Conservation (phyloP, 148 eudicot species). For the Amaranthus cruentus region DNA sequence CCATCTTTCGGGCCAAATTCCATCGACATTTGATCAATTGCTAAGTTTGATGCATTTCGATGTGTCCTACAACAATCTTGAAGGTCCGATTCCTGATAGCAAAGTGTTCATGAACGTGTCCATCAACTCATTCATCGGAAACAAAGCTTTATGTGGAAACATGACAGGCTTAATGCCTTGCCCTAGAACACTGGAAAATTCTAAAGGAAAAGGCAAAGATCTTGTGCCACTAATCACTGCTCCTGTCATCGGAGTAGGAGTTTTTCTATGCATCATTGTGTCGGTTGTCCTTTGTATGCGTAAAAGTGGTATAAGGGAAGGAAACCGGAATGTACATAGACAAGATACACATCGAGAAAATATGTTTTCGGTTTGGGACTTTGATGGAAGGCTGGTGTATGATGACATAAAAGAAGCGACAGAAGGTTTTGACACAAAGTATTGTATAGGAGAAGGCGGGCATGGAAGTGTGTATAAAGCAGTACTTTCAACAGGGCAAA, state of each 20-base stretch:
- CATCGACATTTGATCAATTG: constrained; percentile 32
- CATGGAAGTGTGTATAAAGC: constrained; percentile 46
- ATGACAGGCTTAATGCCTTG: constrained; percentile 30
- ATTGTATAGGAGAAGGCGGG: constrained; percentile 45
- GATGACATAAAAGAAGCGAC: constrained; percentile 39
- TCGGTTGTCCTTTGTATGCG: constrained; percentile 5
- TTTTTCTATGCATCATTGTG: constrained; percentile 17
- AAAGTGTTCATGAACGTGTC: constrained; percentile 33
- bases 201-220: background rate
- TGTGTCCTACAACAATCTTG: constrained; percentile 45
- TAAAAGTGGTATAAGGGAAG: background rate
- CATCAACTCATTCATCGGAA: constrained; percentile 23
- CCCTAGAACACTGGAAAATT: background rate
- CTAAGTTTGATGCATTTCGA: constrained; percentile 27
- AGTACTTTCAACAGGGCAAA: constrained; percentile 34
- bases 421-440: constrained; percentile 28
- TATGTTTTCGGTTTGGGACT: constrained; percentile 27
- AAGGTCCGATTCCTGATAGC: constrained; percentile 43
- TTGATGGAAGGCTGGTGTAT: constrained; percentile 33
- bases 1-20: constrained; percentile 42
- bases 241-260: constrained; percentile 20
- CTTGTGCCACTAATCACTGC: constrained; percentile 16
- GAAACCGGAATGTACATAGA: background rate
- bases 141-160: constrained; percentile 40
- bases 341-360: constrained; percentile 19